Conservation (phyloP, 305 asterid species). For the Fraxinus sp. region DNA sequence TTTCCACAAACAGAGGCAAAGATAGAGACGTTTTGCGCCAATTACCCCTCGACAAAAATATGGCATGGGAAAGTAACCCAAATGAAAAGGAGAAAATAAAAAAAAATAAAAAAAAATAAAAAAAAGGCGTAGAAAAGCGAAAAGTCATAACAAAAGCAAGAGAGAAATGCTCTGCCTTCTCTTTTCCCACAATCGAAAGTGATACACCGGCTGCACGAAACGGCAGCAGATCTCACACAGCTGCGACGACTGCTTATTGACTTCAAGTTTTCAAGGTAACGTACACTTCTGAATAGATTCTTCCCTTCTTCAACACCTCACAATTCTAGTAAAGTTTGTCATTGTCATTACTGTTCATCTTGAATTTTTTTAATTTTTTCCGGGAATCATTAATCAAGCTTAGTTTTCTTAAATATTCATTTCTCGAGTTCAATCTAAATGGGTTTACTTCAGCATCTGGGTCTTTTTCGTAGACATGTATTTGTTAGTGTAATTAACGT, state of each 20-base stretch:
- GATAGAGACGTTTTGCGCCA: too few relatives aligned
- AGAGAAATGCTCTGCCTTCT: background rate
- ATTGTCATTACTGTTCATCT: background rate
- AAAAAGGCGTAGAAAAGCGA: background rate
- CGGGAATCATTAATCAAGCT: background rate
- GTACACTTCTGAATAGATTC: background rate
- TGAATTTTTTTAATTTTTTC: background rate
- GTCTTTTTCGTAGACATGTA: background rate
- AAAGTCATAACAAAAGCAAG: background rate
- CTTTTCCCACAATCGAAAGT: constrained; percentile 1
- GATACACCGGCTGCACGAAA: constrained; percentile 19
- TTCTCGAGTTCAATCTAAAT: constrained; percentile 1
- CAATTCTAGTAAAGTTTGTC: constrained; percentile 1
- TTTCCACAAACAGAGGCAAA: too few relatives aligned
- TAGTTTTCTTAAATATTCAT: constrained; percentile 6
- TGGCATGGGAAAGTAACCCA: too few relatives aligned
- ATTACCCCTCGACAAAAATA: too few relatives aligned
- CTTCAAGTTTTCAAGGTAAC: constrained; percentile 13
- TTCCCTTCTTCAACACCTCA: background rate
- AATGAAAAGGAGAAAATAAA: background rate
- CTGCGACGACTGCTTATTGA: background rate
- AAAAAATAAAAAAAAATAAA: too few relatives aligned
- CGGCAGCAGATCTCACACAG: constrained; percentile 1
- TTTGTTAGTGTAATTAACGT: background rate
- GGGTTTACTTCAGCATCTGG: constrained; percentile 5